phyloP scores from a whole-genome alignment of 306 rosid genomes.

The Lotus japonicus region DNA sequence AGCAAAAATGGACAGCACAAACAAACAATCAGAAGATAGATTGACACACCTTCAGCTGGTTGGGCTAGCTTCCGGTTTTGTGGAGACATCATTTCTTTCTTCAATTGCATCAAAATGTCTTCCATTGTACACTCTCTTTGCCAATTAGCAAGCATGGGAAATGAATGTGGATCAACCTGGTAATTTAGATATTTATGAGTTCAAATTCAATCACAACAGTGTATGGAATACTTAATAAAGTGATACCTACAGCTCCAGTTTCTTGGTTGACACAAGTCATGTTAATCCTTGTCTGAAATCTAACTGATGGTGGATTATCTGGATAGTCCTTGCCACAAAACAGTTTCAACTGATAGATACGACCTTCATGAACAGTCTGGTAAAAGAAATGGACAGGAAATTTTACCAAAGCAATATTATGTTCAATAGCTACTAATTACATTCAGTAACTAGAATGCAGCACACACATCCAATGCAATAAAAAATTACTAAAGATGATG shows the following conservation, averaged over 20 bases:
- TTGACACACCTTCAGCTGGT: constrained; percentile 78
- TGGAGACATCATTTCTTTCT: constrained; percentile 93
- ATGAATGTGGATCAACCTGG: constrained; percentile 85
- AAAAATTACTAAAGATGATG: neutral
- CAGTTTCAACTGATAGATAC: constrained; percentile 86
- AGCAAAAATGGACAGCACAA: neutral
- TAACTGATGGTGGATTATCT: constrained; percentile 84
- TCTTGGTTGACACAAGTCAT: constrained; percentile 91
- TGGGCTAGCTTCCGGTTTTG: constrained; percentile 91
- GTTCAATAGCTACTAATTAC: neutral
- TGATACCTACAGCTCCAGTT: constrained; percentile 71
- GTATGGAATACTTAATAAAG: neutral
- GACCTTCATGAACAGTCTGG: constrained; percentile 95
- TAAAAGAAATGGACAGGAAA: constrained; percentile 21
- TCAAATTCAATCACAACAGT: constrained; percentile 18
- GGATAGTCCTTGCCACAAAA: constrained; percentile 94
- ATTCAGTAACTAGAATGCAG: neutral
- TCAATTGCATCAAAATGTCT: constrained; percentile 77
- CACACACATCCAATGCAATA: neutral
- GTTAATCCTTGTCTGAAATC: constrained; percentile 87
- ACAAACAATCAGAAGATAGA: constrained; percentile 4
- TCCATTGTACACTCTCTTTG: constrained; percentile 89
- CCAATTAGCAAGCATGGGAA: constrained; percentile 97
- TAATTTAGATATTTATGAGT: constrained; percentile 27
- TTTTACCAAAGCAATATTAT: constrained; percentile 4